These are phyloP conservation scores for Cyberlindnera maclurae DNA, from an alignment of 805 yeast genomes.

Conservation along the genomic window DNA sequence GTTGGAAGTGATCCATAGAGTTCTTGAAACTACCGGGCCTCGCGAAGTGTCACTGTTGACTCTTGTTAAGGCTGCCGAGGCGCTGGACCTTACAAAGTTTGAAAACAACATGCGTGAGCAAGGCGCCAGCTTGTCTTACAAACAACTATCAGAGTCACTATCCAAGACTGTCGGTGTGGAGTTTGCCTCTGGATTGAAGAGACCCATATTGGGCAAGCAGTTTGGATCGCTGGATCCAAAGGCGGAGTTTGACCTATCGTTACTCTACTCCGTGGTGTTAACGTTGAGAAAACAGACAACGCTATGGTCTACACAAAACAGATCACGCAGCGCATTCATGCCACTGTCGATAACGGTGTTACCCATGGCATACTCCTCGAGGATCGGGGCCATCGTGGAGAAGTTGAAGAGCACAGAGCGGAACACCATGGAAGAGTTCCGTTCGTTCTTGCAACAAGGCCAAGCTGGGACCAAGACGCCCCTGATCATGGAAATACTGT, in stretches of 20 bases:
- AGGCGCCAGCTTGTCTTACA: slow-evolving; percentile 23
- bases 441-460: slow-evolving; percentile 14
- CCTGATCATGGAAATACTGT: slow-evolving; percentile 32
- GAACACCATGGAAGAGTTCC: slow-evolving; percentile 20
- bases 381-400: slow-evolving; percentile 27
- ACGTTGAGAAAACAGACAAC: slow-evolving; percentile 42
- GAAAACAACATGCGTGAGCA: slow-evolving; percentile 13
- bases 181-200: slow-evolving; percentile 20
- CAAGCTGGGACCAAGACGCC: slow-evolving; percentile 1
- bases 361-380: slow-evolving; percentile 33
- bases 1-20: slow-evolving; percentile 39
- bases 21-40: slow-evolving; percentile 36
- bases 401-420: slow-evolving; percentile 21
- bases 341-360: slow-evolving; percentile 38
- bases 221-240: slow-evolving; percentile 4
- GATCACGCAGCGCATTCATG: slow-evolving; percentile 26
- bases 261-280: slow-evolving; percentile 39
- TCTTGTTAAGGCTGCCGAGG: slow-evolving; percentile 29
- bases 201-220: slow-evolving; percentile 13
- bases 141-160: slow-evolving; percentile 14
- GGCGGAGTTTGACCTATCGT: slow-evolving; percentile 19
- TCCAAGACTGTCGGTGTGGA: slow-evolving; percentile 17
- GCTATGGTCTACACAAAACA: slow-evolving; percentile 34
- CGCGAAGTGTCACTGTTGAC: slow-evolving; percentile 32
- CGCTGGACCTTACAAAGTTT: slow-evolving; percentile 26